Conservation (phyloP, 2,329 filamentous ascomycete genomes). For the Nemania bipapillata region DNA sequence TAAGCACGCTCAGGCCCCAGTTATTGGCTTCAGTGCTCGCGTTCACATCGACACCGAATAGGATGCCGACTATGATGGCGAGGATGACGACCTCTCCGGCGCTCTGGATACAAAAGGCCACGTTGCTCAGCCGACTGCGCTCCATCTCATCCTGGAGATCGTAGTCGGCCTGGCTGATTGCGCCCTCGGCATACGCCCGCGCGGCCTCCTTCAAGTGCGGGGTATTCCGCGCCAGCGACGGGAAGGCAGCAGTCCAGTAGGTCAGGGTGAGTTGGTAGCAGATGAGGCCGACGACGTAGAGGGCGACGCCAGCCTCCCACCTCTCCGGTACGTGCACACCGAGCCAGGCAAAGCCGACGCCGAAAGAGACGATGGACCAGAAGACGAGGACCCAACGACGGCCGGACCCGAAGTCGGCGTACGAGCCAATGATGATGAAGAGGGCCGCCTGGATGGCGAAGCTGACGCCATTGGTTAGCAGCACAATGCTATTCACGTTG, state of each 20-base stretch:
- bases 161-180: constrained; percentile 68
- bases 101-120: constrained; percentile 72
- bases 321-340: constrained; percentile 69
- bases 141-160: constrained; percentile 70
- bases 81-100: constrained; percentile 70
- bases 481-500: constrained; percentile 72
- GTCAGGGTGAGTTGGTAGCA: constrained; percentile 74
- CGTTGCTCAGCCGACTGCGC: constrained; percentile 71
- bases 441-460: constrained; percentile 73
- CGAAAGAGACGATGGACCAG: constrained; percentile 70
- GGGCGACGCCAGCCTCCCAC: constrained; percentile 69
- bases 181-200: constrained; percentile 53
- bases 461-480: constrained; percentile 73
- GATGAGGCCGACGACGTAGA: constrained; percentile 75
- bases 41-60: constrained; percentile 70
- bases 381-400: constrained; percentile 71
- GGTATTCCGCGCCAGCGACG: constrained; percentile 54
- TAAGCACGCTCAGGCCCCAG: constrained; percentile 72
- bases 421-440: constrained; percentile 63
- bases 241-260: constrained; percentile 73
- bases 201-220: constrained; percentile 51
- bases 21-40: constrained; percentile 70
- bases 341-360: constrained; percentile 73
- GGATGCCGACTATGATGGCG: constrained; percentile 71
- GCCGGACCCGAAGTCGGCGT: constrained; percentile 73